Conservation (phyloP, 129 eudicot species). For the Lactuca sativa region DNA sequence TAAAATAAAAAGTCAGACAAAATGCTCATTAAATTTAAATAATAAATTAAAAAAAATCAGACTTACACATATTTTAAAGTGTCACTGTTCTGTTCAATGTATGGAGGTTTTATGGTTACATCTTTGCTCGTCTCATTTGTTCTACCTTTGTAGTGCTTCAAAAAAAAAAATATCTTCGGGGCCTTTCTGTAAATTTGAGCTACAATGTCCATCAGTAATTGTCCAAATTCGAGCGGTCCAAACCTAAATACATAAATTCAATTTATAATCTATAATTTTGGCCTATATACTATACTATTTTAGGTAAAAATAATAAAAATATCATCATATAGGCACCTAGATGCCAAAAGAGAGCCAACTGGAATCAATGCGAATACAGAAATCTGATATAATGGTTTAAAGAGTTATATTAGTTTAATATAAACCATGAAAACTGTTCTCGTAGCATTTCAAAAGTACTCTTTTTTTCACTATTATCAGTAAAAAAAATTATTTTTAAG, state of each 20-base stretch:
- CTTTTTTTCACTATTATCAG: too few relatives aligned
- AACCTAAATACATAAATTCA: slow-evolving; percentile 39
- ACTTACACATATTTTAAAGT: slow-evolving; percentile 54
- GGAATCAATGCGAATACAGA: slow-evolving; percentile 98
- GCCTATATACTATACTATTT: too few relatives aligned
- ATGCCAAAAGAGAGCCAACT: slow-evolving; percentile 79
- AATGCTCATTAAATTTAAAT: background rate
- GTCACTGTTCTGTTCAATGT: slow-evolving; percentile 33
- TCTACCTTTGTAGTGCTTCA: slow-evolving; percentile 73
- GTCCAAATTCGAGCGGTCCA: slow-evolving; percentile 96
- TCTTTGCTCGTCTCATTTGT: slow-evolving; percentile 84
- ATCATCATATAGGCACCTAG: slow-evolving; percentile 71
- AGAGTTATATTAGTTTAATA: too few relatives aligned
- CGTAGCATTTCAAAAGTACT: too few relatives aligned
- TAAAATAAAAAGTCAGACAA: slow-evolving; percentile 25
- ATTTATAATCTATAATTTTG: slow-evolving; percentile 13
- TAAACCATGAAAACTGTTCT: too few relatives aligned
- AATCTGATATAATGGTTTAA: too few relatives aligned
- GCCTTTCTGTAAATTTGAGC: slow-evolving; percentile 46
- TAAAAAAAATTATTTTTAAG: too few relatives aligned
- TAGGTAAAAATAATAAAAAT: too few relatives aligned
- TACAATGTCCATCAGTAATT: slow-evolving; percentile 62
- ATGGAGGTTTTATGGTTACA: slow-evolving; percentile 77
- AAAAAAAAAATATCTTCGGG: slow-evolving; percentile 48
- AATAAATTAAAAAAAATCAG: background rate